Percentiles rank a stretch among this genome's conserved stretches.
phyloP scores from a whole-genome alignment of 2,329 filamentous ascomycete genomes.

The Cytospora chrysosperma region DNA sequence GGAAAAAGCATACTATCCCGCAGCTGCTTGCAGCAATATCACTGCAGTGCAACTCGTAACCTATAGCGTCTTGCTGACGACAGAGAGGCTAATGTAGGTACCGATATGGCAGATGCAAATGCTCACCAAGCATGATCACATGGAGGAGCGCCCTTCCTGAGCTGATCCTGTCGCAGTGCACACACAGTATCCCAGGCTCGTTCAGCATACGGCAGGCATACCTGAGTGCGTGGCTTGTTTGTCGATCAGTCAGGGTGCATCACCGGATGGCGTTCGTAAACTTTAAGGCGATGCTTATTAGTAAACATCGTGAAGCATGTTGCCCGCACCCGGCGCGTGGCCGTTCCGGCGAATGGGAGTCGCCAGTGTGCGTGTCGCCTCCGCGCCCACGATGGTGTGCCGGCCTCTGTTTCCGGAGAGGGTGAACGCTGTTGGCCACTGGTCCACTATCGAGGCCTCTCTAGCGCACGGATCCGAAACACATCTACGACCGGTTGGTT shows the following conservation, averaged over 20 bases:
- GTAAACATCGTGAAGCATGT: not conserved
- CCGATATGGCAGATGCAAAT: not conserved
- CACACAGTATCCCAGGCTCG: conserved; percentile 4
- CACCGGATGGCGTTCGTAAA: not conserved
- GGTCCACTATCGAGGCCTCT: conserved; percentile 15
- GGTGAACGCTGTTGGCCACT: conserved; percentile 7
- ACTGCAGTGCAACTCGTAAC: conserved; percentile 13
- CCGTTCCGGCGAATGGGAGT: conserved; percentile 6
- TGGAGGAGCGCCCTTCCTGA: not conserved
- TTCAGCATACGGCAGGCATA: conserved; percentile 2
- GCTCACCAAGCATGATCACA: conserved; percentile 10
- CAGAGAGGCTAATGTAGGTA: not conserved
- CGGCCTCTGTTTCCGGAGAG: conserved; percentile 20
- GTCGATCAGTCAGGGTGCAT: not conserved
- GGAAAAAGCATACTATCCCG: not conserved
- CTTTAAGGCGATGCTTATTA: not conserved
- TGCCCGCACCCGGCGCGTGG: too few relatives aligned
- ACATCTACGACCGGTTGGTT: not conserved
- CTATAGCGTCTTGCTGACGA: conserved; percentile 14
- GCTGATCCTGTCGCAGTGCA: not conserved
- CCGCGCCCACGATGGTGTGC: conserved; percentile 3
- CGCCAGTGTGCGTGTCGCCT: conserved; percentile 5
- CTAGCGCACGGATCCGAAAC: conserved; percentile 1
- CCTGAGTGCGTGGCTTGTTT: not conserved
- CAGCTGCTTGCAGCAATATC: not conserved